Evolutionary conservation across 2,329 filamentous ascomycete genomes (phyloP), one percentile per base, ranked within the genome.

Genomic region (Nemania sp.): DNA sequence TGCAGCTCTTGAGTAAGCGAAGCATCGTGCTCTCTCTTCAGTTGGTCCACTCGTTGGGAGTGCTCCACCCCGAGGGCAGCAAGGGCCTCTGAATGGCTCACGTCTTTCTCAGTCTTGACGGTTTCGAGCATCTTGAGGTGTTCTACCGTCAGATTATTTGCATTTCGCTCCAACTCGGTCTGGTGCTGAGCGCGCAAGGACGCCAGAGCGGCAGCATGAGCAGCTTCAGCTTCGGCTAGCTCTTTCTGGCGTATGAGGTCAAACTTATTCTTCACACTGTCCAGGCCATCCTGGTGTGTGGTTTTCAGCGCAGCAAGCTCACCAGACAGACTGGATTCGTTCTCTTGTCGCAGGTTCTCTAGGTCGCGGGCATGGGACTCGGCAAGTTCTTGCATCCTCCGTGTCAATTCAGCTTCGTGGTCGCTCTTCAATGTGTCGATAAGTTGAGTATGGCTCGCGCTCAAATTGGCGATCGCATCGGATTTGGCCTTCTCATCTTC

Each of bases 81-180:
- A 7, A 73, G 62, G 17, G 66, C 68, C 48, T 67, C 59, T 3
- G 65, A 61, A 1, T 70, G 68, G 18, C 54, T 62, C 20, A 53
- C 12, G n/a, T 68, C 63, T 46, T 65, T 64, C 48, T 69, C 64
- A n/a, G 43, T 61, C 49, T 65, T 50, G 34, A 70, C 56, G 17
- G 65, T 64, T 53, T 71, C 66, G 2, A 73, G 62, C n/a, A 68
- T 65, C 48, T 64, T 62, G 9, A 48, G 43, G 54, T 73, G 68
- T 40, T 66, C 52, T 1, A 53, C 35, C 62, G 67, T 65, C 1
- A 70, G 58, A 42, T 46, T 42, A 18, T 61, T 59, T 37, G 69
- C 45, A 25, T 60, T 54, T 18, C 55, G 59, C 9, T 65, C 45
- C n/a, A 69, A 54, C 18, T 47, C 40, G n/a, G 59, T 56, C 57